phyloP scores from a whole-genome alignment of 169 alveolate species.

The Eimeria necatrix region DNA sequence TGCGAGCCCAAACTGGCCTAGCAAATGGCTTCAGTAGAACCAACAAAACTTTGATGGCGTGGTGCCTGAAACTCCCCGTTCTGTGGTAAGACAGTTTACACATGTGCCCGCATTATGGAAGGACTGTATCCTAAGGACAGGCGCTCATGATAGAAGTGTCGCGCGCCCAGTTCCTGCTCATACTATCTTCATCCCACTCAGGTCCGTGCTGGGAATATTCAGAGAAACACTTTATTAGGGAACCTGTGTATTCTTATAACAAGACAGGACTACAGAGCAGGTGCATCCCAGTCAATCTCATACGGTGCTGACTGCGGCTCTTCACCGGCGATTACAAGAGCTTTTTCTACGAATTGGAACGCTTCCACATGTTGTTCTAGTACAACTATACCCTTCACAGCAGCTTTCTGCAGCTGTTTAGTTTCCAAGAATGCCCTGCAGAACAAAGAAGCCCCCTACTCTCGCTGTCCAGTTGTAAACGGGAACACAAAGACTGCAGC shows the following conservation, averaged over 20 bases:
- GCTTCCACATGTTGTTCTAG: constrained; percentile 64
- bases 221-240: neutral
- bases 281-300: neutral
- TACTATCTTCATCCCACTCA: neutral
- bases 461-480: neutral
- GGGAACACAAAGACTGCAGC: neutral
- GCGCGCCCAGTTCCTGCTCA: too few relatives aligned
- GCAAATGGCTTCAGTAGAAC: constrained; percentile 52
- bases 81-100: neutral
- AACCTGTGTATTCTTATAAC: neutral
- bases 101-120: too few relatives aligned
- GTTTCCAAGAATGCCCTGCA: constrained; percentile 60
- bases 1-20: constrained; percentile 67
- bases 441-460: neutral
- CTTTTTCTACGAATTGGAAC: constrained; percentile 39
- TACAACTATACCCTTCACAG: constrained; percentile 27
- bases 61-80: constrained; percentile 44
- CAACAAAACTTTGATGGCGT: constrained; percentile 52
- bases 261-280: neutral
- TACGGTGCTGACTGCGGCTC: constrained; percentile 40
- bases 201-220: neutral
- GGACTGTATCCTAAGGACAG: too few relatives aligned
- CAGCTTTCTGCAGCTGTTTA: neutral
- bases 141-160: too few relatives aligned
- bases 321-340: constrained; percentile 34